Evolutionary conservation across 164 flowering plant genomes (phyloP), one percentile per base, ranked within the genome.

Genomic region (Vitis rotundifolia): DNA sequence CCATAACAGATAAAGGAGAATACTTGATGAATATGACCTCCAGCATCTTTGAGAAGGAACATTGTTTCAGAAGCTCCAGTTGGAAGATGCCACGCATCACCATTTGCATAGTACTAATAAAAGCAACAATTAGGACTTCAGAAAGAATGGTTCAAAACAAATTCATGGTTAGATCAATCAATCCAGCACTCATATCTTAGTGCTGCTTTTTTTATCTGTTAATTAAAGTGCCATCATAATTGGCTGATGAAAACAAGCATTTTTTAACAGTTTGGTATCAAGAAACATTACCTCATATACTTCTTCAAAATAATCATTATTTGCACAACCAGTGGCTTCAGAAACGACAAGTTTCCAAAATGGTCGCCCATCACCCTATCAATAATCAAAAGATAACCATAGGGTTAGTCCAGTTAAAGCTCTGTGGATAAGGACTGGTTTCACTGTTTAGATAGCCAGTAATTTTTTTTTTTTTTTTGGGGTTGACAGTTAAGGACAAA

Each of bases 261-360:
- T 13, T 28, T 22, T 3, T 44, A 68, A 68, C 66, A 48, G 3
- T 19, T 19, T 8, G 54, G 28, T 37, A 12, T 54, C 48, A 67
- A 66, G 54, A 59, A 74, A 71, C 49, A 63, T 81, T 62, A 95
- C 99, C 94, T 87, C 81, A 68, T 93, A 93, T 19, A 95, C 94
- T 86, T 95, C 97, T 77, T 95, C 97, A 85, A 95, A 95, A 73
- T 92, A 95, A 58, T 84, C 87, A 51, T 78, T 70, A 66, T 80
- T 76, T 19, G 79, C 64, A 73, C 87, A 91, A 49, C 97, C 92
- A 58, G 98, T 95, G 71, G 99, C 98, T 86, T 95, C 97, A 77
- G 93, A 84, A 76, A 95, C 99, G 66, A 92, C 89, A 48, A 84
- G 84, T 71, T 80, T 95, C 99, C 99, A 95, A 75, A 95, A 95